Evolutionary conservation across 345 rosid species (phyloP), one percentile per base, ranked within the genome.

Genomic region (Noccaea bulbosa): DNA sequence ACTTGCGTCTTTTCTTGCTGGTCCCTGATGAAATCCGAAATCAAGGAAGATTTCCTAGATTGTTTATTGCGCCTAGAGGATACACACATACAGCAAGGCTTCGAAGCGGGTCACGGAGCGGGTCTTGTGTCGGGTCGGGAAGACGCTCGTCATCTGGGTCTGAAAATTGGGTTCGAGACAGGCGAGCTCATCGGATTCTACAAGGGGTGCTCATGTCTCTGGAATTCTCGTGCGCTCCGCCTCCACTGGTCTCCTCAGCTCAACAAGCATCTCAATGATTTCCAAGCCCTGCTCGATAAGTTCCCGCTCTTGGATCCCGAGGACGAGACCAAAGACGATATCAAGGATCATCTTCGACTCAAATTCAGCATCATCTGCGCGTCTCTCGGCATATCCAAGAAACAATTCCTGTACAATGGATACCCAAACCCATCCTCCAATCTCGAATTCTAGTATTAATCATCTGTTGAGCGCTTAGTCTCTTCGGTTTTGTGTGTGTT

Each of bases 121-220:
- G 96, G 97, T 33, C 52, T 83, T 8, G 67, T 56, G 15, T 32
- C 84, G 3, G 97, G 96, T 22, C 73, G 70, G 35, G 87, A 89
- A 65, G 97, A 88, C 45, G 77, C 77, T 30, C 80, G 77, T 38
- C 70, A 71, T 62, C 64, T 72, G 8, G 96, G 81, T 56, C 62
- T 74, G 30, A 79, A 77, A 62, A 83, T 86, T 11, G 99, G 99
- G 34, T 89, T 87, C 73, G 96, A 84, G 46, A 76, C 79, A 11
- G 97, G 96, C 8, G 94, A 93, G 79, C 89, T 88, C 32, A 47
- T 88, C 14, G 96, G 96, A 1, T 82, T 93, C 82, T 91, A 93
- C 81, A 77, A 70, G 40, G 94, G 96, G 47, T 93, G 96, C 74
- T 81, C 83, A 47, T 86, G 78, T 40, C 72, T 91, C 9, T 89